These are phyloP conservation scores for Vaccinium corymbosum DNA, from an alignment of 148 eudicot genomes.

Conservation along the genomic window DNA sequence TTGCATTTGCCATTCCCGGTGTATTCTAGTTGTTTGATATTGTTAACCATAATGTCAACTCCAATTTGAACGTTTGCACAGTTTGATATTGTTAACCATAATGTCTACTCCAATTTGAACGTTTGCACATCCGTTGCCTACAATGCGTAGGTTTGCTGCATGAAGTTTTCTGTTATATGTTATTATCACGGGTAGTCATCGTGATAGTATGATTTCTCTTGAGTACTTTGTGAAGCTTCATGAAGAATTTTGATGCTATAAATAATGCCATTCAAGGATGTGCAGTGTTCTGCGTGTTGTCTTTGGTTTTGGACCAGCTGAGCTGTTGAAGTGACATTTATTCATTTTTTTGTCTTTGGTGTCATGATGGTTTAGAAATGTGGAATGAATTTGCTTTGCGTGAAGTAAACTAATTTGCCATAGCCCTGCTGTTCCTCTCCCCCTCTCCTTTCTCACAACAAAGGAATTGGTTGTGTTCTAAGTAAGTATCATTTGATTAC, in stretches of 20 bases:
- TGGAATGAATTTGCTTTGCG: not conserved
- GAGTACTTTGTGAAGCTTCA: not conserved
- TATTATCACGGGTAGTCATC: not conserved
- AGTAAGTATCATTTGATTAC: slow-evolving; percentile 9
- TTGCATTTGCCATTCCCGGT: not conserved
- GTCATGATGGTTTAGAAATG: not conserved
- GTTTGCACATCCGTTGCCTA: not conserved
- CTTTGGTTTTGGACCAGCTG: not conserved
- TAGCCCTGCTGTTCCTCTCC: not conserved
- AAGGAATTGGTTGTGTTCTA: slow-evolving; percentile 3
- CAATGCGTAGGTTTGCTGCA: not conserved
- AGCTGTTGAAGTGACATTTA: not conserved
- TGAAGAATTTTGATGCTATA: not conserved
- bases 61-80: not conserved
- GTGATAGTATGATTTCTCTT: not conserved
- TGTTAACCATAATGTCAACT: not conserved
- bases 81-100: not conserved
- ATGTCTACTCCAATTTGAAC: not conserved
- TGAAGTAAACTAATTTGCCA: not conserved
- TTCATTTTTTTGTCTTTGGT: not conserved
- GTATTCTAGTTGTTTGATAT: not conserved
- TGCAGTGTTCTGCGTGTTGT: not conserved
- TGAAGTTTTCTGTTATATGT: not conserved
- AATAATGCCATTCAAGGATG: not conserved
- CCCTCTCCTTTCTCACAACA: not conserved